Percentiles rank a stretch among this genome's conserved stretches.
Evolutionary conservation across 495 filamentous ascomycete genomes (phyloP).

Genomic region (Coniosporium apollinis): DNA sequence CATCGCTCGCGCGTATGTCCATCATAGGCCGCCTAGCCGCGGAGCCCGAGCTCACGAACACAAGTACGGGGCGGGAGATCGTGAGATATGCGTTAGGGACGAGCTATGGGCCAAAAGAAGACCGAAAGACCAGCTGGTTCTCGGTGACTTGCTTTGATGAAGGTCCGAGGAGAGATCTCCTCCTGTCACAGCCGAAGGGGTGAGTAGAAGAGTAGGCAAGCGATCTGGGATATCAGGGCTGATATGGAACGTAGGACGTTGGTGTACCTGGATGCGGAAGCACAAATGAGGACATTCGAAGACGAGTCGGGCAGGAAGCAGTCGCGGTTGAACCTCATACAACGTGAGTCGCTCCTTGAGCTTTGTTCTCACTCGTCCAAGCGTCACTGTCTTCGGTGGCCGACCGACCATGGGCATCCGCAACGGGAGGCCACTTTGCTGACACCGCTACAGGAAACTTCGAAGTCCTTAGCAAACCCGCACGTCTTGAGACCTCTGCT

Average conservation of each 20-base stretch:
- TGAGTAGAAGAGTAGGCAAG: too few species aligned
- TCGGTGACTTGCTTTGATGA: constrained; percentile 44
- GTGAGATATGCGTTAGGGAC: constrained; percentile 51
- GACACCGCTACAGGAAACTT: constrained; percentile 3
- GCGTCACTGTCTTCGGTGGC: not conserved
- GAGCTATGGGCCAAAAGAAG: constrained; percentile 36
- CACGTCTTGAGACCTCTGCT: constrained; percentile 7
- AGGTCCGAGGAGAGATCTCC: constrained; percentile 41
- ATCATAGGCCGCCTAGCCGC: constrained; percentile 60
- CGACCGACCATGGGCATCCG: not conserved
- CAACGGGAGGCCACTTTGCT: not conserved
- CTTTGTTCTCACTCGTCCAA: not conserved
- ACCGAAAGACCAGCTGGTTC: constrained; percentile 63
- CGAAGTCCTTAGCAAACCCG: constrained; percentile 8
- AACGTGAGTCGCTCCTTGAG: constrained; percentile 39
- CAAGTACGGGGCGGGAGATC: constrained; percentile 47
- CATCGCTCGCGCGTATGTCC: constrained; percentile 40
- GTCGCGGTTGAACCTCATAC: constrained; percentile 42
- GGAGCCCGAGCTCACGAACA: constrained; percentile 49
- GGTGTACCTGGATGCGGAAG: constrained; percentile 61
- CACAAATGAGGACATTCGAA: constrained; percentile 39
- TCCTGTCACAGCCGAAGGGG: constrained; percentile 60
- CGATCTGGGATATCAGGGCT: constrained; percentile 1
- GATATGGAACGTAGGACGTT: constrained; percentile 33
- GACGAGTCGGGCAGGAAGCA: constrained; percentile 46